Evolutionary conservation across 805 yeast species (phyloP), one percentile per base, ranked within the genome.

Genomic region (Pichia cabralensis): DNA sequence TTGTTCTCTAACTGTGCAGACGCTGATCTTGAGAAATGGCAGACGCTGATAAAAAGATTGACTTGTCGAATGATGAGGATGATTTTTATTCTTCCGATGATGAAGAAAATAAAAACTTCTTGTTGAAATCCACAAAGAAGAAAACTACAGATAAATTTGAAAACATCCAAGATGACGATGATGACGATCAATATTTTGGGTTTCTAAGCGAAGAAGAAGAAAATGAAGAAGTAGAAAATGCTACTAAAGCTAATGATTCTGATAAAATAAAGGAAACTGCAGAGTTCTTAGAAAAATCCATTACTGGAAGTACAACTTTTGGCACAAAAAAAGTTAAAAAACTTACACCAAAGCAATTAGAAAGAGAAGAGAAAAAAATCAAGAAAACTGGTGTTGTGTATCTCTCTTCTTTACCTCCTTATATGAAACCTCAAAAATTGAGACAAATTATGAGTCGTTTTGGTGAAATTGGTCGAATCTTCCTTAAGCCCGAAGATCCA

Each of bases 361-460:
- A 53, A 6, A 60, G 74, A 50, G 71, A 70, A 40, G 67, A 71
- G 41, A 68, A 68, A 45, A 70, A 69, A 45, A 66, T 71, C 24
- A 73, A 68, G 41, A 76, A 71, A 47, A 78, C 95, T 0, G 98
- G 98, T 5, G 96, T 92, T 2, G 79, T 94, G n/a, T 92, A 92
- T 47, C 57, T 92, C 3, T 86, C 96, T 0, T 71, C 79, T 32
- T 72, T 92, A 8, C 98, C 98, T 0, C 98, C 98, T 18, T 92
- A 81, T 53, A 92, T 92, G 98, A 88, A 88, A 53, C 97, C 98
- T 1, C 74, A 80, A 2, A 92, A 86, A 53, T 64, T 92, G 59
- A 69, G 94, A 48, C 92, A 86, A 33, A 71, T 92, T 10, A 62
- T 92, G 22, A 57, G 76, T 4, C 65, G 84, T 41, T 92, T 89